Percentiles rank a stretch among this genome's conserved stretches.
These are phyloP conservation scores for Fusarium aywerte DNA, from an alignment of 2,329 filamentous ascomycete genomes.

Conservation along the genomic window DNA sequence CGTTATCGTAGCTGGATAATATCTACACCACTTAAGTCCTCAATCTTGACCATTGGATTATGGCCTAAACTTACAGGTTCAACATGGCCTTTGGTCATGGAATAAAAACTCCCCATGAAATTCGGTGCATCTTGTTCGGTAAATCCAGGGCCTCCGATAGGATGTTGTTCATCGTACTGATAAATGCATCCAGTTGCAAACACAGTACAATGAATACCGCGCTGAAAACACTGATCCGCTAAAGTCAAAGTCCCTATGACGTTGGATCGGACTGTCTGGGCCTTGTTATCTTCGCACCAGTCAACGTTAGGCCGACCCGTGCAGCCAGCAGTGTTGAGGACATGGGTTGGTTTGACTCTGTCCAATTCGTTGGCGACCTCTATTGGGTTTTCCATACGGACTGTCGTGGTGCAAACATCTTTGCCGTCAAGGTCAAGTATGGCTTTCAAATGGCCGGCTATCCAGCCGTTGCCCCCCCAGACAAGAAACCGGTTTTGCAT, in stretches of 20 bases:
- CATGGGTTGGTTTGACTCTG: conserved; percentile 70
- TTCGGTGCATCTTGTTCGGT: conserved; percentile 71
- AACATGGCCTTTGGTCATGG: conserved; percentile 57
- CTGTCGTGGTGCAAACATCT: conserved; percentile 68
- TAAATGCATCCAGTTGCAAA: conserved; percentile 77
- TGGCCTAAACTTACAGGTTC: conserved; percentile 58
- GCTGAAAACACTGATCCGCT: conserved; percentile 68
- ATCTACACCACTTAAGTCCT: too few relatives aligned
- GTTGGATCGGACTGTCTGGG: conserved; percentile 74
- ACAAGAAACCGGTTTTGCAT: conserved; percentile 60
- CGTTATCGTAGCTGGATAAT: conserved; percentile 70
- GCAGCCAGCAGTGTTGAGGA: conserved; percentile 73
- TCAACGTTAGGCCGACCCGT: conserved; percentile 58
- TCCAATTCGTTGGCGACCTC: conserved; percentile 68
- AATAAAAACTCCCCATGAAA: conserved; percentile 75
- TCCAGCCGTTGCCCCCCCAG: conserved; percentile 73
- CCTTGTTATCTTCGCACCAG: conserved; percentile 68
- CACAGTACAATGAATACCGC: conserved; percentile 70
- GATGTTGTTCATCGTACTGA: conserved; percentile 68
- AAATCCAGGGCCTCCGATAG: conserved; percentile 67
- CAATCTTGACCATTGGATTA: too few relatives aligned
- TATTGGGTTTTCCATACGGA: conserved; percentile 70
- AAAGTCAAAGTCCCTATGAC: conserved; percentile 73
- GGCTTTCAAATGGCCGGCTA: conserved; percentile 69
- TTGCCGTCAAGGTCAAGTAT: conserved; percentile 70